phyloP scores from a whole-genome alignment of 2,329 filamentous ascomycete species.

The Grosmannia penicillata region DNA sequence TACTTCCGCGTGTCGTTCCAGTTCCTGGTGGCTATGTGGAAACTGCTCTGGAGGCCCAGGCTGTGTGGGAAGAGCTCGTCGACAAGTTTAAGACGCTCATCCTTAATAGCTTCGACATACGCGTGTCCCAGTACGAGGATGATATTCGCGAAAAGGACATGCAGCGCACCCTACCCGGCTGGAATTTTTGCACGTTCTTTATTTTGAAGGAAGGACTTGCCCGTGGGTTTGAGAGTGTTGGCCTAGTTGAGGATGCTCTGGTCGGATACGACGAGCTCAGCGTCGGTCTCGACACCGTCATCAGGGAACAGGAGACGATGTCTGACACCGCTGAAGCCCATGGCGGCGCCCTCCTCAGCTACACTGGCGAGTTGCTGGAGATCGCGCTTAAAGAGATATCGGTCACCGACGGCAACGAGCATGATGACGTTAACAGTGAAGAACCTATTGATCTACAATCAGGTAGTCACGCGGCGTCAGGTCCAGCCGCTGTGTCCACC shows the following conservation, averaged over 20 bases:
- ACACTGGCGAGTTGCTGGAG: conserved; percentile 58
- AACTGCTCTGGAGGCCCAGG: conserved; percentile 61
- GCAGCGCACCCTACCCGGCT: conserved; percentile 75
- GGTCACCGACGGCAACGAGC: conserved; percentile 13
- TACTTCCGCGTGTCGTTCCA: conserved; percentile 46
- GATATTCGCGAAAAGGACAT: conserved; percentile 91
- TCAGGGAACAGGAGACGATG: conserved; percentile 50
- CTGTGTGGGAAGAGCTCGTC: conserved; percentile 72
- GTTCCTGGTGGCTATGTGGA: conserved; percentile 53
- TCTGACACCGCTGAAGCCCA: conserved; percentile 47
- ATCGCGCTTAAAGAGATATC: conserved; percentile 38
- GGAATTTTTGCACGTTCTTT: conserved; percentile 99
- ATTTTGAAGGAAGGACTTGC: conserved; percentile 92
- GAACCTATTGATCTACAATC: conserved; percentile 37
- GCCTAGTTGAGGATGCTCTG: conserved; percentile 85
- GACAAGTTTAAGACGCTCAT: conserved; percentile 79
- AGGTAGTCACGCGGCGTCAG: conserved; percentile 2
- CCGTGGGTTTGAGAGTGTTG: conserved; percentile 88
- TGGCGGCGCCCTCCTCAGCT: conserved; percentile 55
- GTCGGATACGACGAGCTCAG: conserved; percentile 91
- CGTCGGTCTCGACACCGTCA: conserved; percentile 68
- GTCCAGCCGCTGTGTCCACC: not conserved
- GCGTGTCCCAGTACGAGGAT: conserved; percentile 90
- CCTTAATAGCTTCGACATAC: conserved; percentile 73
- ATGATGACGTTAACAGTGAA: conserved; percentile 20